Conservation (phyloP, 768 basidiomycete species). For the Suillus discolor region DNA sequence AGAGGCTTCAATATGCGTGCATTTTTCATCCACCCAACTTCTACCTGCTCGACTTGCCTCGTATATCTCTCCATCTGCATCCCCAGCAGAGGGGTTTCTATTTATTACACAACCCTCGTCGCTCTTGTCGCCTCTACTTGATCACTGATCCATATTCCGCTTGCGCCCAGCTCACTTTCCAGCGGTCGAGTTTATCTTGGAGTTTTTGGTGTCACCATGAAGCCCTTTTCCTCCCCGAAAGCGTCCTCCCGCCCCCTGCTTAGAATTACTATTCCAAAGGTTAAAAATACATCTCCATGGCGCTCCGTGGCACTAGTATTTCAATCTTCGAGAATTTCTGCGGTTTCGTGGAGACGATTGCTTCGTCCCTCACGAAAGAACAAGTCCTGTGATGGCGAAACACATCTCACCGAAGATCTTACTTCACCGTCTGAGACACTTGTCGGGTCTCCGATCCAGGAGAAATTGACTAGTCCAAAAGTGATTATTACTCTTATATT, state of each 20-base stretch:
- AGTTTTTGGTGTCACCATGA: background rate
- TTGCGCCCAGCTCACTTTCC: background rate
- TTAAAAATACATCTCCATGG: background rate
- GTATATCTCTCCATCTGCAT: background rate
- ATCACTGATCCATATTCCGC: background rate
- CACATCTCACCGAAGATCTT: background rate
- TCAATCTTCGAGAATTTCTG: slow-evolving; percentile 15
- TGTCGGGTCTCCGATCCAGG: slow-evolving; percentile 10
- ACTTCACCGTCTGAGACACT: slow-evolving; percentile 14
- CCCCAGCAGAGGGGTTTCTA: background rate
- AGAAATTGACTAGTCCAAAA: slow-evolving; percentile 18
- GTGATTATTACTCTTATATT: slow-evolving; percentile 13
- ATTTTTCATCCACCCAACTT: background rate
- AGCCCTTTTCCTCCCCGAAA: background rate
- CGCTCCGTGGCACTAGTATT: background rate
- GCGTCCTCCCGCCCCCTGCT: background rate
- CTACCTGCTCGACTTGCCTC: no score
- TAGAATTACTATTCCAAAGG: background rate
- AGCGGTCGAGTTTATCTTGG: background rate
- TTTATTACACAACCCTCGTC: background rate
- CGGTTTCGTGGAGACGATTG: slow-evolving; percentile 23
- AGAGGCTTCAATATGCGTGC: background rate
- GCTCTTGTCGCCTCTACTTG: background rate
- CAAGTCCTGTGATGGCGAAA: background rate
- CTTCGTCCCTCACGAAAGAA: slow-evolving; percentile 12